A percentile compares a stretch with the other conserved stretches of the same genome.
Evolutionary conservation across 257 asterid genomes (phyloP).

Genomic region (Galeopsis tetrahit): DNA sequence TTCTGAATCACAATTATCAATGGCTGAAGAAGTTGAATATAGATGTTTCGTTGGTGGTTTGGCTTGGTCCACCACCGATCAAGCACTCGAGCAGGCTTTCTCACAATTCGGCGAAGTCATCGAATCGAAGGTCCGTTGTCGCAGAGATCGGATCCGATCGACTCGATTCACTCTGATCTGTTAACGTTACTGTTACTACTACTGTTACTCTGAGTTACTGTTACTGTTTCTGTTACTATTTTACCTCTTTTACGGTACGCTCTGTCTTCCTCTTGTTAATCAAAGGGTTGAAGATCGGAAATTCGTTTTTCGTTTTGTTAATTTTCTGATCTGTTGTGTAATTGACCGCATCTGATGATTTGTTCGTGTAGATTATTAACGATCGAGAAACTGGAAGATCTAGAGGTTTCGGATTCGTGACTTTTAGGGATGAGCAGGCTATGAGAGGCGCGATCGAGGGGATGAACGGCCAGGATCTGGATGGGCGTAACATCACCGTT

Average conservation of each 20-base stretch:
- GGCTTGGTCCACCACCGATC: slow-evolving; percentile 74
- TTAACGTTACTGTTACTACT: slow-evolving; percentile 60
- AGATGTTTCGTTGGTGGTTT: slow-evolving; percentile 91
- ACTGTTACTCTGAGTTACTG: slow-evolving; percentile 46
- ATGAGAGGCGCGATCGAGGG: slow-evolving; percentile 78
- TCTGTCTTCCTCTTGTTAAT: slow-evolving; percentile 63
- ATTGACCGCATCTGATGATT: slow-evolving; percentile 36
- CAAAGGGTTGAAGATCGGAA: slow-evolving; percentile 69
- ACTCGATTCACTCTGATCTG: slow-evolving; percentile 64
- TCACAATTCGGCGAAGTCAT: slow-evolving; percentile 58
- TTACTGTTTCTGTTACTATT: slow-evolving; percentile 53
- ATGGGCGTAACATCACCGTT: slow-evolving; percentile 84
- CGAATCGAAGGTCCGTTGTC: slow-evolving; percentile 90
- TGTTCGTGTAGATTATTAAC: slow-evolving; percentile 50
- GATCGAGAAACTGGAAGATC: slow-evolving; percentile 77
- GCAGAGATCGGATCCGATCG: slow-evolving; percentile 86
- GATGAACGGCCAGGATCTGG: slow-evolving; percentile 84
- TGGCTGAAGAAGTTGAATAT: slow-evolving; percentile 67
- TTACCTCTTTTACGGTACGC: slow-evolving; percentile 72
- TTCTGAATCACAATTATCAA: slow-evolving; percentile 5
- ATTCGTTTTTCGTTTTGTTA: slow-evolving; percentile 36
- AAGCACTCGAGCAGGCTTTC: slow-evolving; percentile 53
- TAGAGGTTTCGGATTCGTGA: slow-evolving; percentile 90
- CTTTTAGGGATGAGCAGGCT: slow-evolving; percentile 69
- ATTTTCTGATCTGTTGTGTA: slow-evolving; percentile 26